Evolutionary conservation across 345 rosid species (phyloP).

Genomic region (Aquilaria malaccensis): DNA sequence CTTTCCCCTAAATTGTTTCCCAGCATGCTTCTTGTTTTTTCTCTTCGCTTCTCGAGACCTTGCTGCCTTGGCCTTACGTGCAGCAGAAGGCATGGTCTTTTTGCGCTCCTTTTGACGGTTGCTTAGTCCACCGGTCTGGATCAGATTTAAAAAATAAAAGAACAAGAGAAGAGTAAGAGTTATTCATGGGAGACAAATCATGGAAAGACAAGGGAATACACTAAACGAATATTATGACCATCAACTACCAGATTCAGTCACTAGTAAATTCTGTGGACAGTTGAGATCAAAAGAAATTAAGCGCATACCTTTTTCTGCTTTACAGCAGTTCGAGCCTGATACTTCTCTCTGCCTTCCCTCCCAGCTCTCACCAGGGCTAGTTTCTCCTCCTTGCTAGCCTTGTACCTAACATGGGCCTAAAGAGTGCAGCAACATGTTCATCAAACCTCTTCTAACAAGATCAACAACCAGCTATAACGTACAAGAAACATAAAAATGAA

Average conservation of each 20-base stretch:
- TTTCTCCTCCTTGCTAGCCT: constrained; percentile 73
- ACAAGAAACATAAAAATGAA: background rate
- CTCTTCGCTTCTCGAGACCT: constrained; percentile 44
- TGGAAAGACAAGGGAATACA: background rate
- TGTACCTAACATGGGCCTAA: constrained; percentile 80
- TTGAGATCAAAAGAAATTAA: background rate
- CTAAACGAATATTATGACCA: background rate
- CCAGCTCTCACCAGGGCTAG: constrained; percentile 79
- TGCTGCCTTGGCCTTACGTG: constrained; percentile 52
- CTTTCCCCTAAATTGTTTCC: constrained; percentile 80
- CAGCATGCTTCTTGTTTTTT: constrained; percentile 34
- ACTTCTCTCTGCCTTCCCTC: constrained; percentile 78
- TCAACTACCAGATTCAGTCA: background rate
- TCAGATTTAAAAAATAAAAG: background rate
- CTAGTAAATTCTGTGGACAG: background rate
- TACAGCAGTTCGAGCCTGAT: constrained; percentile 55
- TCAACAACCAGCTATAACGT: background rate
- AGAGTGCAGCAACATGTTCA: background rate
- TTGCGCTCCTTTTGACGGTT: constrained; percentile 84
- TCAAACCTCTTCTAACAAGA: background rate
- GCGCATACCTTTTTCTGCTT: constrained; percentile 73
- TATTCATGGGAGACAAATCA: background rate
- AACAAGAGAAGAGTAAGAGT: background rate
- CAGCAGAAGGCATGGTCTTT: constrained; percentile 82
- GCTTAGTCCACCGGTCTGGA: constrained; percentile 75